A percentile compares a stretch with the other conserved stretches of the same genome.
Evolutionary conservation across 306 rosid genomes (phyloP).

Genomic region (Cucurbita argyrosperma): DNA sequence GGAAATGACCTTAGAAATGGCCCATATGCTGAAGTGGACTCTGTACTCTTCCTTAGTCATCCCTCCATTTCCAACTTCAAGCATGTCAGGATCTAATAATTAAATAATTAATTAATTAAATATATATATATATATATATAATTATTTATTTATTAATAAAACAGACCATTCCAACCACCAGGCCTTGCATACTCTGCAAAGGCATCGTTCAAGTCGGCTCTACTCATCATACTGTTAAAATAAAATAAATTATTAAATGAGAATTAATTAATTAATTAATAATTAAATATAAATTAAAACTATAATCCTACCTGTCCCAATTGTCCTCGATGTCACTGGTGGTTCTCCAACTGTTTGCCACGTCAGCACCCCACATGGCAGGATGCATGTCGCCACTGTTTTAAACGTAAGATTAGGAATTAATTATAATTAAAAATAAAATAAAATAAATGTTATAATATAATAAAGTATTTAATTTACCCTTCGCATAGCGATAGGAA

Average conservation of each 20-base stretch:
- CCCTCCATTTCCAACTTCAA: slow-evolving; percentile 90
- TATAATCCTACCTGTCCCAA: slow-evolving; percentile 33
- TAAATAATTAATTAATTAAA: neutral
- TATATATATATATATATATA: neutral
- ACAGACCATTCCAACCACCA: slow-evolving; percentile 87
- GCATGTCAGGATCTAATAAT: slow-evolving; percentile 82
- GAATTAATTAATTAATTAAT: neutral
- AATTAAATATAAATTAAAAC: neutral
- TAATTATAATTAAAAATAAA: neutral
- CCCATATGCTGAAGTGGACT: slow-evolving; percentile 90
- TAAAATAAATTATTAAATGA: neutral
- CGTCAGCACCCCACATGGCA: slow-evolving; percentile 62
- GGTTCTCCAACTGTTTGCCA: slow-evolving; percentile 98
- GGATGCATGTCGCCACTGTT: slow-evolving; percentile 90
- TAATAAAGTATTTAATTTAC: slow-evolving; percentile 21
- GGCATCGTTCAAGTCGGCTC: slow-evolving; percentile 65
- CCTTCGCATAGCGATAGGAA: slow-evolving; percentile 88
- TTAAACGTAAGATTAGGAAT: neutral
- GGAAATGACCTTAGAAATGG: slow-evolving; percentile 60
- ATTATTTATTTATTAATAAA: neutral
- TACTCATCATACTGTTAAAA: slow-evolving; percentile 45
- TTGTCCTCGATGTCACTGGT: slow-evolving; percentile 58
- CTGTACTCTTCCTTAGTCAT: slow-evolving; percentile 64
- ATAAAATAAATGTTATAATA: neutral
- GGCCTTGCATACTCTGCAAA: slow-evolving; percentile 71